Percentiles rank a stretch among this genome's conserved stretches.
Conservation (phyloP, 129 eudicot genomes). For the Helianthus tuberosus region DNA sequence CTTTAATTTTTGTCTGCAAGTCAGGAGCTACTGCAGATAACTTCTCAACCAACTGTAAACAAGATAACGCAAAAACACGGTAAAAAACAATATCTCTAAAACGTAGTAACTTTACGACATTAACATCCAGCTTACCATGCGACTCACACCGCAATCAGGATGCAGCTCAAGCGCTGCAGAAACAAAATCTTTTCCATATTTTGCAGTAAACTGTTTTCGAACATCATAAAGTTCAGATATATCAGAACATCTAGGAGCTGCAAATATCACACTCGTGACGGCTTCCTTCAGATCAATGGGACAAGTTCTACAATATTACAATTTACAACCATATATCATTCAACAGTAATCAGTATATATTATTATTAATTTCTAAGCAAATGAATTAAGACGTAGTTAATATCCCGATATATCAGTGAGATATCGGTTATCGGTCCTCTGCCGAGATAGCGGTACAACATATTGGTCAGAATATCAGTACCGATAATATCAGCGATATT, state of each 20-base stretch:
- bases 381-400: slow-evolving; percentile 34
- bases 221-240: slow-evolving; percentile 81
- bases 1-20: slow-evolving; percentile 65
- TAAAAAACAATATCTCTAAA: background rate
- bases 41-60: slow-evolving; percentile 87
- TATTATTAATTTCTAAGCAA: background rate
- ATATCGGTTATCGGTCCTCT: too few relatives aligned
- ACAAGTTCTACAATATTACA: slow-evolving; percentile 53
- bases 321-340: background rate
- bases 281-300: slow-evolving; percentile 96
- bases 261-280: slow-evolving; percentile 80
- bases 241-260: slow-evolving; percentile 95
- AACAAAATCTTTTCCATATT: slow-evolving; percentile 86
- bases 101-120: background rate
- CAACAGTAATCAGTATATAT: too few relatives aligned
- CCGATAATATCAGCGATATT: too few relatives aligned
- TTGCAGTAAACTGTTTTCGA: slow-evolving; percentile 68
- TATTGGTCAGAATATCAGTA: too few relatives aligned
- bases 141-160: slow-evolving; percentile 83
- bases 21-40: slow-evolving; percentile 87
- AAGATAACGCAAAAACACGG: background rate
- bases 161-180: slow-evolving; percentile 80
- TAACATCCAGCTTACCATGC: slow-evolving; percentile 55
- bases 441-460: too few relatives aligned
- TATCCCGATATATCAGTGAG: too few relatives aligned